Conservation (phyloP, 768 basidiomycete genomes). For the Coprinopsis sp. region DNA sequence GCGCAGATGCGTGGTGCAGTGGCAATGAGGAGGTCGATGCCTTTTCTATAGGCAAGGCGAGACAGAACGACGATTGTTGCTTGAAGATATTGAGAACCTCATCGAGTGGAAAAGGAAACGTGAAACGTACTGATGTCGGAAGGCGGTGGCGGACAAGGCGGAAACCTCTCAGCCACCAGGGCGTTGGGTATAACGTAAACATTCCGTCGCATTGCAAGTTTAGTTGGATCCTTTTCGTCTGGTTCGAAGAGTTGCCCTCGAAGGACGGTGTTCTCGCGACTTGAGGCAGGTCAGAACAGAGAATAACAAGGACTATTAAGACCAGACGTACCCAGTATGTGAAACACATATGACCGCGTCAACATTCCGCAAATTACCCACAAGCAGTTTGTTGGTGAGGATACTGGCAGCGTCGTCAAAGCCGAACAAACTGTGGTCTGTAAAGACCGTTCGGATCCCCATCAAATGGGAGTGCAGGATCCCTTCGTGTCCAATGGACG, state of each 20-base stretch:
- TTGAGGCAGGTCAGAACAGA: conserved; percentile 26
- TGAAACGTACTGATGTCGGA: conserved; percentile 53
- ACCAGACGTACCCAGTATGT: conserved; percentile 75
- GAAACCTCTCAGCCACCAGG: conserved; percentile 84
- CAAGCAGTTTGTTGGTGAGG: conserved; percentile 92
- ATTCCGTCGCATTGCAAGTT: conserved; percentile 44
- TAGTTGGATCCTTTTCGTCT: conserved; percentile 38
- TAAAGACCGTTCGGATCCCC: conserved; percentile 88
- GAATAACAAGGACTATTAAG: neutral
- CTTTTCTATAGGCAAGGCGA: conserved; percentile 91
- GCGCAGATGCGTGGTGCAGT: conserved; percentile 87
- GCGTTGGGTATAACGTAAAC: conserved; percentile 96
- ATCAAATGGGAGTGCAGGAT: conserved; percentile 86
- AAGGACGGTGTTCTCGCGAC: conserved; percentile 96
- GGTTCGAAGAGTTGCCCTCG: conserved; percentile 72
- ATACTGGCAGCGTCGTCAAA: conserved; percentile 98
- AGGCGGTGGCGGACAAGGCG: conserved; percentile 48
- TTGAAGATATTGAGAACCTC: conserved; percentile 23
- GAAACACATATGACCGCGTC: conserved; percentile 96
- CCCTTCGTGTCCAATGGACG: conserved; percentile 87
- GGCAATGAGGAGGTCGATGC: conserved; percentile 91
- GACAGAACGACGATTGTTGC: conserved; percentile 92
- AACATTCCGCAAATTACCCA: conserved; percentile 80
- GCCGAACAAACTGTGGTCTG: conserved; percentile 94
- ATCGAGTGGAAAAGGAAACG: neutral